Evolutionary conservation across 1,284 basidiomycete species (phyloP).

Genomic region (Earliella scabrosa): DNA sequence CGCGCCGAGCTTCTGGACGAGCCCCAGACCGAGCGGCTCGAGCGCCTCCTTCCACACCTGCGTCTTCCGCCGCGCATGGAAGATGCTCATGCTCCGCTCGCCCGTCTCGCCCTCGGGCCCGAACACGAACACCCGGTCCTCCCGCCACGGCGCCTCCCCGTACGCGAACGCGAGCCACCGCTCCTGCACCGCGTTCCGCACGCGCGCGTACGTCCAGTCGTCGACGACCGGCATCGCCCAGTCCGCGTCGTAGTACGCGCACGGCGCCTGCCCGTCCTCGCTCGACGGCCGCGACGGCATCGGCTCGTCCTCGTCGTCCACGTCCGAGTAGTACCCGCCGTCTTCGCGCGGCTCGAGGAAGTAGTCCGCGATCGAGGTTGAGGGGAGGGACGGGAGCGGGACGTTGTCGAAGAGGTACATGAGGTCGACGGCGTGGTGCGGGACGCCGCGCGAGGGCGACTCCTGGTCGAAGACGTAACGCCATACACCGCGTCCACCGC

Average conservation of each 20-base stretch:
- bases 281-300: conserved; percentile 36
- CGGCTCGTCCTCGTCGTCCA: conserved; percentile 16
- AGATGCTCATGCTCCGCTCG: conserved; percentile 58
- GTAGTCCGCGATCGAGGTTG: conserved; percentile 20
- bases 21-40: conserved; percentile 63
- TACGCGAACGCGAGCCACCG: conserved; percentile 76
- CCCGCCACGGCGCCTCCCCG: conserved; percentile 70
- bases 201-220: conserved; percentile 62
- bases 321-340: conserved; percentile 33
- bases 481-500: conserved; percentile 64
- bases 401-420: conserved; percentile 79
- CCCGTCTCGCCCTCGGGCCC: conserved; percentile 73
- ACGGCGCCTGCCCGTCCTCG: conserved; percentile 20
- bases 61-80: conserved; percentile 51
- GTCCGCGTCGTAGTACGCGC: conserved; percentile 31
- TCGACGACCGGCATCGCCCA: conserved; percentile 49
- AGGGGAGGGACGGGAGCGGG: conserved; percentile 38
- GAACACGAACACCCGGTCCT: conserved; percentile 73
- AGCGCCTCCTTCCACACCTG: conserved; percentile 65
- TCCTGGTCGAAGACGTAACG: conserved; percentile 82
- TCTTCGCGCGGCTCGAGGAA: conserved; percentile 27
- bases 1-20: conserved; percentile 72
- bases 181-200: conserved; percentile 70
- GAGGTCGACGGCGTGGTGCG: conserved; percentile 72
- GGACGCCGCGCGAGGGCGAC: conserved; percentile 59